Evolutionary conservation across 2,329 filamentous ascomycete species (phyloP), one percentile per base, ranked within the genome.

Genomic region (Calonectria hongkongensis): DNA sequence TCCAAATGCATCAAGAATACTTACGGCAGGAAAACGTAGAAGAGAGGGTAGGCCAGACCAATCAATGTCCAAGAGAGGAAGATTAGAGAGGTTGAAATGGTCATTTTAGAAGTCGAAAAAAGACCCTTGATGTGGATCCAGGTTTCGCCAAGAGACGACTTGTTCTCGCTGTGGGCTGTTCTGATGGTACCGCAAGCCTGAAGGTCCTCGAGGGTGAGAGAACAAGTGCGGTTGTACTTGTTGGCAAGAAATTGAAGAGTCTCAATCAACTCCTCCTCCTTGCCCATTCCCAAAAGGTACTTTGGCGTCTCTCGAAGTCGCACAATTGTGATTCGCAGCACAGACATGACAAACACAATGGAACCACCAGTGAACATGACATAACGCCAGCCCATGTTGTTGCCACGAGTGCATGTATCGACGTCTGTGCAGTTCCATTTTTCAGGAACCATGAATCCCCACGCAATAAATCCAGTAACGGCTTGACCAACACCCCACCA

Each of bases 31-130:
- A 95, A 95, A 66, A 94, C 93, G 75, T 94, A 93, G 82, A 94
- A 95, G 0, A 95, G 86, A 0, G 94, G 93, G 77, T 95, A 95
- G 0, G 92, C 93, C 0, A 95, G 87, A 8, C 93, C 93, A 41
- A 94, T 93, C 2, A 93, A 80, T 0, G 90, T 87, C 93, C 93
- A 95, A 0, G 90, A 92, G 7, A 93, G 79, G 90, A 92, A 94
- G 74, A 95, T 91, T 71, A 95, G 83, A 0, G 84, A 74, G 0
- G 93, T 95, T 0, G 90, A 92, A 2, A 92, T 79, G 1, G 85
- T 89, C 68, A 94, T 89, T 70, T 86, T 88, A 66, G 82, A 88
- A 0, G 92, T 94, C 0, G 85, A 84, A 77, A 93, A 95, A 1
- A 95, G 87, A 3, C 93, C 93, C 18, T 86, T 85, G 28, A 95